Evolutionary conservation across 2,329 filamentous ascomycete species (phyloP).

Genomic region (Trichoderma aggressivum): DNA sequence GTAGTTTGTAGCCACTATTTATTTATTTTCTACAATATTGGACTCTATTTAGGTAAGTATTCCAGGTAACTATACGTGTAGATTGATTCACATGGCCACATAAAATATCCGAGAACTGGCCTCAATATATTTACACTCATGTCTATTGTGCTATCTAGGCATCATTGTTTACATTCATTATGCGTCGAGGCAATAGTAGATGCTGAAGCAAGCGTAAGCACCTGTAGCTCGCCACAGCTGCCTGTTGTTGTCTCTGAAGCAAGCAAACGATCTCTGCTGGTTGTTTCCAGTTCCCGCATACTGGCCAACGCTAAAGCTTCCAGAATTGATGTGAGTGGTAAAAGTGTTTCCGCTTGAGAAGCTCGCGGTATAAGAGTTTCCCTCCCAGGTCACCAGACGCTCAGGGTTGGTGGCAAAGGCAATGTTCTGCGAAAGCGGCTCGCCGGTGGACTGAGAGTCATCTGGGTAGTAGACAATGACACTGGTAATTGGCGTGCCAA

Average conservation of each 20-base stretch:
- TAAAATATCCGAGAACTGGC: no score
- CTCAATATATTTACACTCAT: neutral
- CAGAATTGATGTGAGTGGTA: neutral
- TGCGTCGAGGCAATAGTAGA: constrained; percentile 10
- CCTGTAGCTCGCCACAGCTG: neutral
- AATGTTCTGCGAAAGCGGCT: neutral
- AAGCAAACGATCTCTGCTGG: constrained; percentile 3
- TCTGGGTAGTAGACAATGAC: constrained; percentile 12
- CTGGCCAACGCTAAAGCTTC: constrained; percentile 4
- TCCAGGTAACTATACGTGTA: no score
- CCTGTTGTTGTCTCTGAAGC: constrained; percentile 6
- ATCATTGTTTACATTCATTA: neutral
- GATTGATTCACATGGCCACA: no score
- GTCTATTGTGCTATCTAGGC: neutral
- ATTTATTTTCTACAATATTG: no score
- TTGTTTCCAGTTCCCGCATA: constrained; percentile 6
- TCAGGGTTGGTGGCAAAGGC: neutral
- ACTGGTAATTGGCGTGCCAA: neutral
- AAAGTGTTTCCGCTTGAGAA: constrained; percentile 1
- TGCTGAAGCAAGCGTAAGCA: constrained; percentile 8
- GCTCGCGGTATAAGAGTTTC: neutral
- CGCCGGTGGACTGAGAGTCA: neutral
- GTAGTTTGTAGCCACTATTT: no score
- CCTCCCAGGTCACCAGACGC: neutral
- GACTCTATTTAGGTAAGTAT: no score